Conservation (phyloP, 2,329 filamentous ascomycete species). For the Cladophialophora immunda region DNA sequence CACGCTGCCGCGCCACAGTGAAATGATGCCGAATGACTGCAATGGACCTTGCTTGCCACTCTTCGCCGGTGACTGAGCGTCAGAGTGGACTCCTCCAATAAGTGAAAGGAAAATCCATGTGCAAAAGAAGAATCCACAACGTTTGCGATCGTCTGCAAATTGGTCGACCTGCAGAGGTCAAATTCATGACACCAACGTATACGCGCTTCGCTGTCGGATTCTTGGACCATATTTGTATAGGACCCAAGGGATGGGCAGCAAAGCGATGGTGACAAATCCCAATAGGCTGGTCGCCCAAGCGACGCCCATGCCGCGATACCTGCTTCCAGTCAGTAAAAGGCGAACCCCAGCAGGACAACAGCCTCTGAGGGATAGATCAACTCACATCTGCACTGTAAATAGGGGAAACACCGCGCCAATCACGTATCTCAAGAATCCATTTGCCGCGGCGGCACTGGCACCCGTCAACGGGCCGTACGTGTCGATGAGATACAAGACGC, state of each 20-base stretch:
- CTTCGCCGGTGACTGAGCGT: too few relatives aligned
- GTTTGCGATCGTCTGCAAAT: too few relatives aligned
- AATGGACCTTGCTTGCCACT: too few relatives aligned
- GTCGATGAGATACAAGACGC: slow-evolving; percentile 45
- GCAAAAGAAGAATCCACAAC: too few relatives aligned
- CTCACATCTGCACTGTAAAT: slow-evolving; percentile 47
- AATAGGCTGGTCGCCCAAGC: slow-evolving; percentile 47
- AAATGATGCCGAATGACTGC: too few relatives aligned
- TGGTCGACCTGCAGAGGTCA: not conserved
- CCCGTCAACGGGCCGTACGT: slow-evolving; percentile 43
- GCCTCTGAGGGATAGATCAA: not conserved
- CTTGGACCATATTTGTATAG: slow-evolving; percentile 52
- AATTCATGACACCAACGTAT: slow-evolving; percentile 7
- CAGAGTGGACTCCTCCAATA: too few relatives aligned
- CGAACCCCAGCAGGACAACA: not conserved
- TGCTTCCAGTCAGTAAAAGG: slow-evolving; percentile 1
- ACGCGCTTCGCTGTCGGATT: slow-evolving; percentile 51
- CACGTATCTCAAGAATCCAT: slow-evolving; percentile 46
- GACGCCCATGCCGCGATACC: slow-evolving; percentile 44
- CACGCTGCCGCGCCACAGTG: too few relatives aligned
- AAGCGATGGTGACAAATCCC: slow-evolving; percentile 45
- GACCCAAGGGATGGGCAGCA: slow-evolving; percentile 55
- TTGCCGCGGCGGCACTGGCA: slow-evolving; percentile 47
- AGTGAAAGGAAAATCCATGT: too few relatives aligned
- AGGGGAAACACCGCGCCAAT: slow-evolving; percentile 49